Evolutionary conservation across 495 filamentous ascomycete genomes (phyloP), one percentile per base, ranked within the genome.

Genomic region (Hypoxylon fuscum): DNA sequence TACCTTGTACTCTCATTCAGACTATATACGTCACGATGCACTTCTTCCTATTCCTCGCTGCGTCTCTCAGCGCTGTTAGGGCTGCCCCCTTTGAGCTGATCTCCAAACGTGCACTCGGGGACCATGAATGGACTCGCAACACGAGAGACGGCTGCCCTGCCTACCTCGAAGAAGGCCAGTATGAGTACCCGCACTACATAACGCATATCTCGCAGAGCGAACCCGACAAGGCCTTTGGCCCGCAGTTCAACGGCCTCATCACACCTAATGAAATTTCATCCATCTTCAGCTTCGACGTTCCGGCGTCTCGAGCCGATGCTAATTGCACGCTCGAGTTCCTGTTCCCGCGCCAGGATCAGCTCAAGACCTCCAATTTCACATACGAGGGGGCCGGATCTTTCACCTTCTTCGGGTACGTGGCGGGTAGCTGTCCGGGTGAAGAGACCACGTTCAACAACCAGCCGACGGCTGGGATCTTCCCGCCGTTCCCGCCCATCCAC

Each of bases 251-350:
- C 0, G 62, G 43, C 2, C 29, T 52, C 14, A 55, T 71, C 25
- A 71, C 68, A 27, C 68, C 68, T 4, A 64, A 64, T 22, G 68
- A 69, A 43, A 55, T 71, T 37, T 71, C 68, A 5, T 53, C 68
- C 2, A 38, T 71, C 51, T 63, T 59, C 62, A 69, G 47, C 14
- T 64, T 71, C 43, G 68, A 69, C 25, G 51, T 71, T 0, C 68
- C 68, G 6, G 25, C 27, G n/a, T 57, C 55, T 5, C 66, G 68
- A 12, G 51, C 59, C 38, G 52, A 69, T 38, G 65, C 62, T 14
- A 71, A 68, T 27, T 71, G 68, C 55, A 68, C 68, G 11, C 50
- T 71, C 6, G 65, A 71, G 37, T 71, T 71, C 52, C 51, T 71
- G 18, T 71, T 71, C 44, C 68, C 68, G 4, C 22, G 44, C 6